Conservation (phyloP, 1,284 basidiomycete species). For the Polyporus tsugae region DNA sequence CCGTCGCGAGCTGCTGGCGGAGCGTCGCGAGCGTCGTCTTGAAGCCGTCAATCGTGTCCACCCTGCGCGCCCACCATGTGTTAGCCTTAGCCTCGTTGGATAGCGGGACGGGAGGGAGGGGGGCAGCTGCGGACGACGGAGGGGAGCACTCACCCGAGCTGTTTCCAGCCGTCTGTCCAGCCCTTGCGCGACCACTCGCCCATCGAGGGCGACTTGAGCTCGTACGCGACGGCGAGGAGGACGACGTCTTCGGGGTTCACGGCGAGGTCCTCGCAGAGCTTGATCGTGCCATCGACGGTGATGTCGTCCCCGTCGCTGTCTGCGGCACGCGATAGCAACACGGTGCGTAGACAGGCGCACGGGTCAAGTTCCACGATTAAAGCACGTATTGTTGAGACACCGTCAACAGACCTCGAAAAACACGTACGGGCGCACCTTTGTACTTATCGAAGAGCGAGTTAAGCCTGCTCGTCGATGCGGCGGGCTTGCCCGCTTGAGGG, state of each 20-base stretch:
- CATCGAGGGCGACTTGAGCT: conserved; percentile 76
- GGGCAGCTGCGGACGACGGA: conserved; percentile 51
- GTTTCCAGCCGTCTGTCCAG: conserved; percentile 87
- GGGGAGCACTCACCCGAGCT: conserved; percentile 57
- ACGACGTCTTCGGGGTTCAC: conserved; percentile 82
- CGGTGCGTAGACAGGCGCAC: background rate
- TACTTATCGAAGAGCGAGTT: conserved; percentile 78
- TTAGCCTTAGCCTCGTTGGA: background rate
- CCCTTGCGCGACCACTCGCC: conserved; percentile 81
- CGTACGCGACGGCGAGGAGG: conserved; percentile 78
- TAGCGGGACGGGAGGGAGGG: background rate
- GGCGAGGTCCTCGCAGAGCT: conserved; percentile 71
- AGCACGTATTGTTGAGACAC: background rate
- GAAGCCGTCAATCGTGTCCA: conserved; percentile 78
- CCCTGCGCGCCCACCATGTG: conserved; percentile 7
- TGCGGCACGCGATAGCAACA: conserved; percentile 34
- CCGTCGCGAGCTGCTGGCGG: conserved; percentile 68
- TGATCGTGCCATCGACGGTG: conserved; percentile 78
- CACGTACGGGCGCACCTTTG: conserved; percentile 62
- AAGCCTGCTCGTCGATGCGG: conserved; percentile 65
- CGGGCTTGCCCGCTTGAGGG: conserved; percentile 34
- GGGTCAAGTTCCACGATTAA: background rate
- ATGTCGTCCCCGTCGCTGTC: conserved; percentile 69
- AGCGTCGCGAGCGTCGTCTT: conserved; percentile 65
- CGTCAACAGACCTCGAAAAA: conserved; percentile 10